Percentiles rank a stretch among this genome's conserved stretches.
These are phyloP conservation scores for Infundibulicybe gibba DNA, from an alignment of 768 basidiomycete species.

Conservation along the genomic window DNA sequence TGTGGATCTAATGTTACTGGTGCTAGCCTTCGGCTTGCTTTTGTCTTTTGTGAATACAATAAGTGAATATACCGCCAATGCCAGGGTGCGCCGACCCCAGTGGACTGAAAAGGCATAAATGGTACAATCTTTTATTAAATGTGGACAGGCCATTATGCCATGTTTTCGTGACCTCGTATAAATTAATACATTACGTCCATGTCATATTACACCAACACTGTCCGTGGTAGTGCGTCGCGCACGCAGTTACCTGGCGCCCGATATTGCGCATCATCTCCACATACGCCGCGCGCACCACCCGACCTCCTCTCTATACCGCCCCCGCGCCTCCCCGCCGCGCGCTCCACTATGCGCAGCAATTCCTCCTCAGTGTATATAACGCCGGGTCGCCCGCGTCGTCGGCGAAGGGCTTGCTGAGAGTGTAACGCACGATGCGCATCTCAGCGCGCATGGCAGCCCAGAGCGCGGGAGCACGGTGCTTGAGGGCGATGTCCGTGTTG, in stretches of 20 bases:
- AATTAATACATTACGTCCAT: too few relatives aligned
- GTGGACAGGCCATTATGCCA: too few relatives aligned
- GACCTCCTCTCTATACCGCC: constrained; percentile 27
- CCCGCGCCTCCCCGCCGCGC: constrained; percentile 10
- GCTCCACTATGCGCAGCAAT: constrained; percentile 14
- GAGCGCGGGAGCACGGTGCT: constrained; percentile 22
- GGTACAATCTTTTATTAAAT: too few relatives aligned
- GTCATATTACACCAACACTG: too few relatives aligned
- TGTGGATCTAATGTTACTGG: too few relatives aligned
- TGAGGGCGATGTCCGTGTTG: constrained; percentile 37
- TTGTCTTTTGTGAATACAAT: too few relatives aligned
- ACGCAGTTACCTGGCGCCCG: constrained; percentile 1
- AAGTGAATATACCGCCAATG: too few relatives aligned
- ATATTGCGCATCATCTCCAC: constrained; percentile 17
- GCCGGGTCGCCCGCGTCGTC: constrained; percentile 18
- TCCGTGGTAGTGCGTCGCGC: not conserved
- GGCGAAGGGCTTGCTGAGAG: constrained; percentile 21
- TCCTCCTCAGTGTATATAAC: constrained; percentile 16
- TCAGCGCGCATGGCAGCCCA: constrained; percentile 29
- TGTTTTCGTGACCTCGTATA: too few relatives aligned
- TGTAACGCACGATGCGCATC: constrained; percentile 34
- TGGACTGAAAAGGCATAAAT: too few relatives aligned
- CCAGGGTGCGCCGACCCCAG: too few relatives aligned
- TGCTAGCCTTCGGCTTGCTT: too few relatives aligned
- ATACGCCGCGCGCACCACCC: constrained; percentile 27